Conservation (phyloP, 768 basidiomycete species). For the Mrakia blollopis region DNA sequence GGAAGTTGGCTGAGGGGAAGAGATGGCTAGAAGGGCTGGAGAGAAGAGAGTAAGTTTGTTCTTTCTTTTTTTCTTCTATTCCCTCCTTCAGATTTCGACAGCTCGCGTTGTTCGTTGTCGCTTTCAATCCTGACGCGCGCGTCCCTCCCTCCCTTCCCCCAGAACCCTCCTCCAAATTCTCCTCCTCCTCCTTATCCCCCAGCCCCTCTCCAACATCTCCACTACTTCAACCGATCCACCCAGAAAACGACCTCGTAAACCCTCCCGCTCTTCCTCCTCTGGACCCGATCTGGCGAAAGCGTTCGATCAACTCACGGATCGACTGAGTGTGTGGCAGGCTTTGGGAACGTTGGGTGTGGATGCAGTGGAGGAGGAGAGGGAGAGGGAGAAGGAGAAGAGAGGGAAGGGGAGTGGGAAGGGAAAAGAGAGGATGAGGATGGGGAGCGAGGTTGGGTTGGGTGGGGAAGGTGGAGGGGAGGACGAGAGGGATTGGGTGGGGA, state of each 20-base stretch:
- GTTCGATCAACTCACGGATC: slow-evolving; percentile 27
- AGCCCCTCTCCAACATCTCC: background rate
- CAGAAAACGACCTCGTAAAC: slow-evolving; percentile 21
- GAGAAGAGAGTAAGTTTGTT: slow-evolving; percentile 19
- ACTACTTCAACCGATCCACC: background rate
- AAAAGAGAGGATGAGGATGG: background rate
- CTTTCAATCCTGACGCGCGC: background rate
- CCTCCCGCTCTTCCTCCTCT: too few species aligned
- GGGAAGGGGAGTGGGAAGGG: background rate
- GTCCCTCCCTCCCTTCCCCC: background rate
- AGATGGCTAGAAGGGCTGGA: slow-evolving; percentile 30
- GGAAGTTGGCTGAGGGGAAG: slow-evolving; percentile 6
- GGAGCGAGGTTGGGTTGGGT: background rate
- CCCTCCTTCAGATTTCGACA: too few species aligned
- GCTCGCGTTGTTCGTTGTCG: too few species aligned
- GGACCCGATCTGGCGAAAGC: slow-evolving; percentile 7
- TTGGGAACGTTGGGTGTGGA: slow-evolving; percentile 25
- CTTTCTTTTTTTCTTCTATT: background rate
- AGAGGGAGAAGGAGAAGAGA: background rate
- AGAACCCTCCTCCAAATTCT: slow-evolving; percentile 28
- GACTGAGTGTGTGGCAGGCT: slow-evolving; percentile 30
- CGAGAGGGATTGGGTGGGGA: slow-evolving; percentile 16
- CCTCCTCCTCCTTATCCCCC: slow-evolving; percentile 23
- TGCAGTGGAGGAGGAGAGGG: background rate
- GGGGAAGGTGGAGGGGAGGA: background rate